Evolutionary conservation across 805 yeast species (phyloP).

Genomic region (Metschnikowia picachoensis): DNA sequence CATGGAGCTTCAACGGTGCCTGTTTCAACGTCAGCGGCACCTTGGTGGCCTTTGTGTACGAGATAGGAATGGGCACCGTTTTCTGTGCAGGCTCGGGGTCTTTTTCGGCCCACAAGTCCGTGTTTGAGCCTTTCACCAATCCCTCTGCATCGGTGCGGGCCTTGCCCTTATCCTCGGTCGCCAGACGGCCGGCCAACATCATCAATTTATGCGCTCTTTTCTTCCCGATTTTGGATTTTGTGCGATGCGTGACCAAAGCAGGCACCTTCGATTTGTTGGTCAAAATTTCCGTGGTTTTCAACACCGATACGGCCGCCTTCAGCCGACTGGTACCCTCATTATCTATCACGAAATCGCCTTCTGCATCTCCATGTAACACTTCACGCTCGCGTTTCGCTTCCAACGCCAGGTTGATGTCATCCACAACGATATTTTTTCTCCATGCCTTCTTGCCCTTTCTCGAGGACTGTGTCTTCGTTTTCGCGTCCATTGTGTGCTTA

Average conservation of each 20-base stretch:
- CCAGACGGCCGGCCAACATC: conserved; percentile 71
- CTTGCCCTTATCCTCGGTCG: conserved; percentile 48
- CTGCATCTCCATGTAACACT: conserved; percentile 47
- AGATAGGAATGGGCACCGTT: conserved; percentile 16
- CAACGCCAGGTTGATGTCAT: conserved; percentile 68
- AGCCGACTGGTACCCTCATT: conserved; percentile 35
- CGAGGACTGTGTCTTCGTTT: conserved; percentile 61
- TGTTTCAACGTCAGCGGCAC: conserved; percentile 53
- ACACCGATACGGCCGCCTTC: conserved; percentile 32
- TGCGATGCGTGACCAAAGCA: conserved; percentile 45
- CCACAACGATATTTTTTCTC: conserved; percentile 87
- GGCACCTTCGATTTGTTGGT: conserved; percentile 71
- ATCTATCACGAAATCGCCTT: conserved; percentile 57
- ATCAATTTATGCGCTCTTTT: conserved; percentile 62
- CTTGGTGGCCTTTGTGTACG: conserved; percentile 40
- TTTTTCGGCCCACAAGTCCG: conserved; percentile 67
- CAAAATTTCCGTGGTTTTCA: conserved; percentile 68
- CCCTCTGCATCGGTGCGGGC: conserved; percentile 66
- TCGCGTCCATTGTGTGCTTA: conserved; percentile 10
- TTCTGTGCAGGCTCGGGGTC: conserved; percentile 16
- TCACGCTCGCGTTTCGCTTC: conserved; percentile 65
- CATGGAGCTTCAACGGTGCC: conserved; percentile 50
- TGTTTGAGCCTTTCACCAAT: conserved; percentile 39
- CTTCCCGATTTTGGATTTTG: conserved; percentile 58
- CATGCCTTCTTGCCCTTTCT: conserved; percentile 91